Evolutionary conservation across 2,329 filamentous ascomycete species (phyloP), one percentile per base, ranked within the genome.

Genomic region (Ophiocordyceps camponoti-leonardi): DNA sequence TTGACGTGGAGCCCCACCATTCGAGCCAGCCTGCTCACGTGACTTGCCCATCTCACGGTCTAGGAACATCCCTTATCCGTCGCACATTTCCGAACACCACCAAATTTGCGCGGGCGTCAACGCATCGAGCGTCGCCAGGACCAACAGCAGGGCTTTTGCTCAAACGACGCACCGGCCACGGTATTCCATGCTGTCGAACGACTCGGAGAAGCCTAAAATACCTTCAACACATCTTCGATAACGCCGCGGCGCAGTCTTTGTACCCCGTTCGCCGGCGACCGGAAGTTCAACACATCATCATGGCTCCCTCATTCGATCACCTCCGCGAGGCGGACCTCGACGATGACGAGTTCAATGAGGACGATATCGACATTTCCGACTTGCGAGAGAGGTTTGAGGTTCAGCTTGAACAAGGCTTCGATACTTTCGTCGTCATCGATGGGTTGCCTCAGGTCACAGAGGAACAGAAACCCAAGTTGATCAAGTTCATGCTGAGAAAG

Each of bases 401-500:
- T 51, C 86, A 90, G 62, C 74, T 96, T 53, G 92, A 98, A 64
- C 86, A 94, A 65, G 92, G 92, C 48, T 83, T 95, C 57, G 92
- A 98, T 63, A 83, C 87, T 52, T 98, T 98, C 60, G 84, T 98
- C 52, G 88, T 96, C 50, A 77, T 96, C 61, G 92, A 98, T 65
- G 92, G 92, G 53, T 78, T 98, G 41, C 92, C 92, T 53, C 71
- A 83, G 52, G 90, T 98, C 52, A 86, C 73, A 48, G 86, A 88
- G 63, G 90, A 92, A 44, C 88, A 84, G 71, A 90, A 87, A 71
- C 79, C 84, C 49, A 96, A 94, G 73, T 79, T 98, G 50, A 73
- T 94, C 65, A 96, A 96, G 68, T 96, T 96, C 67, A 71, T 98
- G 67, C 70, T 94, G 64, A 86, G 88, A 70, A 95, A 94, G 72